Percentiles rank a stretch among this genome's conserved stretches.
These are phyloP conservation scores for Myxozyma lipomycoides DNA, from an alignment of 805 yeast species.

Conservation along the genomic window DNA sequence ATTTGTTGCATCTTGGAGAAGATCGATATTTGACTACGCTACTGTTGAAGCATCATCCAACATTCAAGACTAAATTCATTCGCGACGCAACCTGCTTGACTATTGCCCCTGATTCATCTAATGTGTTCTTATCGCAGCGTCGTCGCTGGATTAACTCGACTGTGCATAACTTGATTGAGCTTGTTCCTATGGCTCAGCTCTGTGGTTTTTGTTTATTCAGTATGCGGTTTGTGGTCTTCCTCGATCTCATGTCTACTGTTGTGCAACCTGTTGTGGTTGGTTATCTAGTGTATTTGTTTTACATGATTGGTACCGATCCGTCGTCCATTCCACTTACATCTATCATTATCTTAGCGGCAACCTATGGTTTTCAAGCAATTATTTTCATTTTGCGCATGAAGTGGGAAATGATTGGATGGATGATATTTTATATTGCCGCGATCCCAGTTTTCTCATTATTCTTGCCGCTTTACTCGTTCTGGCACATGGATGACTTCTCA, in stretches of 20 bases:
- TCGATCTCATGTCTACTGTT: conserved; percentile 56
- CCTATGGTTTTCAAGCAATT: conserved; percentile 56
- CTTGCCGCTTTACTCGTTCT: conserved; percentile 54
- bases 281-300: conserved; percentile 47
- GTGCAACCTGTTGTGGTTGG: conserved; percentile 59
- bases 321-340: conserved; percentile 53
- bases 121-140: conserved; percentile 57
- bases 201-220: conserved; percentile 65
- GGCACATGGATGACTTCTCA: conserved; percentile 65
- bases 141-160: conserved; percentile 69
- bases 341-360: conserved; percentile 50
- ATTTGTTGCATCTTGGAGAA: conserved; percentile 58
- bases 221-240: conserved; percentile 56
- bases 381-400: conserved; percentile 47
- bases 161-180: conserved; percentile 58
- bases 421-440: conserved; percentile 53
- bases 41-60: conserved; percentile 54
- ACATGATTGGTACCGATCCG: conserved; percentile 46
- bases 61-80: conserved; percentile 51
- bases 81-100: conserved; percentile 59
- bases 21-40: conserved; percentile 57
- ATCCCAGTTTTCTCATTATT: conserved; percentile 58
- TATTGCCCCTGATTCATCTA: conserved; percentile 55
- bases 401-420: conserved; percentile 52
- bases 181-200: conserved; percentile 54